Evolutionary conservation across 192 early-diverging fungal genomes (phyloP), one percentile per base, ranked within the genome.

Genomic region (Gaertneriomyces semiglobifer): DNA sequence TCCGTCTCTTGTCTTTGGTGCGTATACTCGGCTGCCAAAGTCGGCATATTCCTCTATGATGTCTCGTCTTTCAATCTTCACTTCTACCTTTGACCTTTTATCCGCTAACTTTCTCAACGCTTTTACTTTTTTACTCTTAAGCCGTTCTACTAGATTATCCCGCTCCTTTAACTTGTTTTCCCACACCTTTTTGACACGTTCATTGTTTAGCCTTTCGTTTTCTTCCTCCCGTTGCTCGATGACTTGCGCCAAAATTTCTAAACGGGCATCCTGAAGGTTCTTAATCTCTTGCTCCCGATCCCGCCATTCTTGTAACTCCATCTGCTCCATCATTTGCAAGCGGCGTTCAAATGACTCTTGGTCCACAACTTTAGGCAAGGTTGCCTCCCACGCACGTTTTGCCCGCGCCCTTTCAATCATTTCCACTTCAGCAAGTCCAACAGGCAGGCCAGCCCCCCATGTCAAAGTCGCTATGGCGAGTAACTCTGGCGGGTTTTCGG

Each of bases 241-340:
- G 42, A 85, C 82, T 65, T 81, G 57, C 12, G 58, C 63, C 50
- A 86, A 65, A 25, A 86, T 70, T 53, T 77, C 48, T 7, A 86
- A 64, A 19, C 84, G 60, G 7, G 74, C 78, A 20, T 84, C 74
- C 55, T 86, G 84, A 16, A 85, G 48, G 43, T 79, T 68, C 41
- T 61, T 48, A 43, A 86, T 86, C 67, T 86, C 85, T 41, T 75
- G 33, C 54, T 86, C 85, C 18, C 85, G 54, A 59, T 83, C 82
- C 43, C 83, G 65, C 85, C 85, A 86, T 63, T 86, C 85, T 53
- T 65, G 48, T 51, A 85, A 57, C 60, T 86, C 85, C 83, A 86
- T 86, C 53, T 77, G 81, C 62, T 86, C 85, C 85, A 86, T 86
- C 83, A 86, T 86, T 56, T 70, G 74, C 60, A 86, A 63, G 9